Evolutionary conservation across 2,329 filamentous ascomycete species (phyloP).

Genomic region (Curvularia verruculosa): DNA sequence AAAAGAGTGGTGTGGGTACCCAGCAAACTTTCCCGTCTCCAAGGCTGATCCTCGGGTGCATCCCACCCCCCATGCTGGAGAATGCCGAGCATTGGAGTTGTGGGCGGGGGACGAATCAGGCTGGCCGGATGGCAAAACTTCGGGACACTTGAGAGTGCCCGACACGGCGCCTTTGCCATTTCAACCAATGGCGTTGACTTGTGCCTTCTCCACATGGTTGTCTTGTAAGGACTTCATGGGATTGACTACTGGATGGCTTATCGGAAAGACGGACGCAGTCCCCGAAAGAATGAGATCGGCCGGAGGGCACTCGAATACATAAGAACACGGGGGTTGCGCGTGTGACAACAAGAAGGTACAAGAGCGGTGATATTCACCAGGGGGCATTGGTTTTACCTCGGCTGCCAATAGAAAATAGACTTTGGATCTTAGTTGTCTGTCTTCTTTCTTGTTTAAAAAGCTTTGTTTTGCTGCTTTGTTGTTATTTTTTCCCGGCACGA

Average conservation of each 20-base stretch:
- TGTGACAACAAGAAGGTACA: background rate
- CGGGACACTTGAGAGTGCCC: conserved; percentile 17
- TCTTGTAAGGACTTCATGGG: conserved; percentile 11
- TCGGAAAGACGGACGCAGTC: conserved; percentile 25
- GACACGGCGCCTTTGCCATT: conserved; percentile 7
- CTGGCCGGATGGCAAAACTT: conserved; percentile 24
- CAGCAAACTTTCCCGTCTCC: background rate
- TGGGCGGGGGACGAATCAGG: conserved; percentile 11
- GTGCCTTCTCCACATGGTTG: conserved; percentile 20
- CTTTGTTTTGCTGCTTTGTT: background rate
- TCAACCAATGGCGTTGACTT: conserved; percentile 17
- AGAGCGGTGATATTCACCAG: conserved; percentile 9
- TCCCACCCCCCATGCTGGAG: conserved; percentile 9
- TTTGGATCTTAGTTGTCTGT: background rate
- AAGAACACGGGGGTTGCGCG: conserved; percentile 6
- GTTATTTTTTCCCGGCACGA: too few relatives aligned
- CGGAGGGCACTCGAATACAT: conserved; percentile 4
- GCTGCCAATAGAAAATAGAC: background rate
- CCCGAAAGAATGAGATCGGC: conserved; percentile 13
- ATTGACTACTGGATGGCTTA: conserved; percentile 1
- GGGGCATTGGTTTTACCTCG: background rate
- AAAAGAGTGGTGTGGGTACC: background rate
- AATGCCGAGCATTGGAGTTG: background rate
- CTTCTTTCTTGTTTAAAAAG: background rate
- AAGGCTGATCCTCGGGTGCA: conserved; percentile 16